Evolutionary conservation across 805 yeast genomes (phyloP).

Genomic region (Isabelozyma rhagii): DNA sequence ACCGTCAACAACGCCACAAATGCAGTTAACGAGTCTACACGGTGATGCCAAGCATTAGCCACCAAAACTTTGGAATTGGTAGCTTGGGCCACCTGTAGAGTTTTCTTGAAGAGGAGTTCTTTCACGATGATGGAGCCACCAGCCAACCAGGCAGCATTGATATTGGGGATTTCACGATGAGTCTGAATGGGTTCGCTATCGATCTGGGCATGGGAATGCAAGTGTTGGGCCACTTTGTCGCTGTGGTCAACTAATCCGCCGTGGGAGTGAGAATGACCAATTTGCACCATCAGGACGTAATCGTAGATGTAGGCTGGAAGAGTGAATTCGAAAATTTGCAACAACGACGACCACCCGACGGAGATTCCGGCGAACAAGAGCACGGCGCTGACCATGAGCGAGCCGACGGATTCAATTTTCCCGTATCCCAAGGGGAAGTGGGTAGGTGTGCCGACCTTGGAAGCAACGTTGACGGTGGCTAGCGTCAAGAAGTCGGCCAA

Average conservation of each 20-base stretch:
- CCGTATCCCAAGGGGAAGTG: slow-evolving; percentile 87
- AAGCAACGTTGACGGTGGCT: slow-evolving; percentile 79
- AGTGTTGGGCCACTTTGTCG: slow-evolving; percentile 3
- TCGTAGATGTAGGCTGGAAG: slow-evolving; percentile 64
- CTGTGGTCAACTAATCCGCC: slow-evolving; percentile 14
- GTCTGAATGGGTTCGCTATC: slow-evolving; percentile 38
- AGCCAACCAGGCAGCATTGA: slow-evolving; percentile 97
- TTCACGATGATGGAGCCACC: slow-evolving; percentile 82
- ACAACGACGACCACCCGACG: slow-evolving; percentile 82
- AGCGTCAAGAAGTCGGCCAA: slow-evolving; percentile 86
- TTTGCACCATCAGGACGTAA: slow-evolving; percentile 44
- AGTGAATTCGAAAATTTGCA: slow-evolving; percentile 63
- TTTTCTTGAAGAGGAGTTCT: slow-evolving; percentile 83
- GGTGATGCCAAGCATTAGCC: slow-evolving; percentile 99
- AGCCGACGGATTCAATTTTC: slow-evolving; percentile 88
- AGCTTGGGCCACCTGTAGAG: slow-evolving; percentile 72
- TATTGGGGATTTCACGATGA: slow-evolving; percentile 38
- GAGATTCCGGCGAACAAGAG: slow-evolving; percentile 84
- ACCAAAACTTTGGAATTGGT: slow-evolving; percentile 84
- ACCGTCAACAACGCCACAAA: slow-evolving; percentile 87
- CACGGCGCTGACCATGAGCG: slow-evolving; percentile 81
- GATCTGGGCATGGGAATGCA: slow-evolving; percentile 25
- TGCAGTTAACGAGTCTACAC: slow-evolving; percentile 91
- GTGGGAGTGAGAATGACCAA: slow-evolving; percentile 55
- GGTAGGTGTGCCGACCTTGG: slow-evolving; percentile 52